Base-by-base conservation (phyloP, 495 filamentous ascomycete species). In the Penicillium subrubescens region DNA sequence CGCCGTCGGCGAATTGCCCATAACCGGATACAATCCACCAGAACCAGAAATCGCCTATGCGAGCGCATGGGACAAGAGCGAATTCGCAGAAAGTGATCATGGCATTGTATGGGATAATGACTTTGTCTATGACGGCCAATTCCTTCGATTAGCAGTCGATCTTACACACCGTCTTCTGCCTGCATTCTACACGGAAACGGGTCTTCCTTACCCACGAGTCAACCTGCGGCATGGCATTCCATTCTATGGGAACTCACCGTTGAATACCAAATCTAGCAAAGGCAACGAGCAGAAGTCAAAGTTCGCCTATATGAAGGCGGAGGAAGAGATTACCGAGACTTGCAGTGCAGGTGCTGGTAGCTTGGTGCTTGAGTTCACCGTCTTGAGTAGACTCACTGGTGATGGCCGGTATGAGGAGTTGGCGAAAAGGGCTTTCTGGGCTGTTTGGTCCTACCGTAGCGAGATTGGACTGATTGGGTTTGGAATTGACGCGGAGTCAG, bases 261-360 rank as follows among this genome's bases (percentile, higher is more conserved):
- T 90, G 25, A 90, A 92, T 71, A 66, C 27, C 23, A 68, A 72
- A 5, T 12, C 56, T 11, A 33, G 35, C 17, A 56, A 37, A 31
- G 33, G 12, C 33, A 53, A 35, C 14, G 61, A 58, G 0, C 52
- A 59, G 10, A 67, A 67, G 29, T 46, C 60, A 46, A 71, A 73
- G 25, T 62, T 60, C 19, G 52, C 66, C 14, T 68, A 52, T 8
- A n/a, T 66, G 34, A 33, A 52, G 0, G 35, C 60, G 1, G 78
- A 78, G 2, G 77, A 83, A 11, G 94, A 97, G 68, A 90, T 95
- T 21, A 97, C 94, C 7, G 95, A 97, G 75, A 98, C 93, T 2
- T 99, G 95, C 73, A 96, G 92, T 74, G 95, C 95, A 6, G 95
- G 96, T 37, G 95, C 95, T 7, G 95, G 96, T 44, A 97, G 93